A percentile compares a stretch with the other conserved stretches of the same genome.
These are phyloP conservation scores for Xylaria curta DNA, from an alignment of 495 filamentous ascomycete genomes.

Conservation along the genomic window DNA sequence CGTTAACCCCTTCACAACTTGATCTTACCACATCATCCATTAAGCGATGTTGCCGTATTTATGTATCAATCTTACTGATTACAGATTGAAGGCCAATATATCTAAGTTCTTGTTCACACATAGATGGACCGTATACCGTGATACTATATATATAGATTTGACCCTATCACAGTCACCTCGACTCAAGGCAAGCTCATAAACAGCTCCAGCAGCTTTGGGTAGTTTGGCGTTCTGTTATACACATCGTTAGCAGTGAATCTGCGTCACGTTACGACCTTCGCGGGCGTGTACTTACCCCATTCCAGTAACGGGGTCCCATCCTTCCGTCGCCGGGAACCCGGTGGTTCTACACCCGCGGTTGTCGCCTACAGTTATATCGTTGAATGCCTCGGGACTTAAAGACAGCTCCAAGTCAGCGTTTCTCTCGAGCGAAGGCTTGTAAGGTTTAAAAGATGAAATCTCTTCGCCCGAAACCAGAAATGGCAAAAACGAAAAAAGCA, in stretches of 20 bases:
- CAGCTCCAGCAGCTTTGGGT: slow-evolving; percentile 44
- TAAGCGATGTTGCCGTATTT: not conserved
- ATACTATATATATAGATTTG: not conserved
- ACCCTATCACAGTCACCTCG: not conserved
- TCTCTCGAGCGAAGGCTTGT: not conserved
- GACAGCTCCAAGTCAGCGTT: not conserved
- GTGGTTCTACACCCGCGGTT: slow-evolving; percentile 64
- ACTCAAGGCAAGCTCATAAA: slow-evolving; percentile 43
- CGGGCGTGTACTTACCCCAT: slow-evolving; percentile 49
- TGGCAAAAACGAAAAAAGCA: not conserved
- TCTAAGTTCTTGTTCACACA: not conserved
- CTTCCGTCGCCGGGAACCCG: slow-evolving; percentile 58
- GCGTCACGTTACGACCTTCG: not conserved
- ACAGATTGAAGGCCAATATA: not conserved
- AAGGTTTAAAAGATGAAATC: not conserved
- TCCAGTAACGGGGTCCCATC: slow-evolving; percentile 70
- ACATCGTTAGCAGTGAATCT: slow-evolving; percentile 26
- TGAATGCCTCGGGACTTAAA: slow-evolving; percentile 56
- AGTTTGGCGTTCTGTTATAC: slow-evolving; percentile 39
- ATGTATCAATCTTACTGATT: not conserved
- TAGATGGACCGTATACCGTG: not conserved
- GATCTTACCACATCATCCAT: not conserved
- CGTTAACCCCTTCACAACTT: not conserved
- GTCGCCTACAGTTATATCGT: slow-evolving; percentile 65
- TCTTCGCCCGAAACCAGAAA: too few relatives aligned